Percentiles rank a stretch among this genome's conserved stretches.
Evolutionary conservation across 305 asterid species (phyloP).

Genomic region (Fraxinus nigra): DNA sequence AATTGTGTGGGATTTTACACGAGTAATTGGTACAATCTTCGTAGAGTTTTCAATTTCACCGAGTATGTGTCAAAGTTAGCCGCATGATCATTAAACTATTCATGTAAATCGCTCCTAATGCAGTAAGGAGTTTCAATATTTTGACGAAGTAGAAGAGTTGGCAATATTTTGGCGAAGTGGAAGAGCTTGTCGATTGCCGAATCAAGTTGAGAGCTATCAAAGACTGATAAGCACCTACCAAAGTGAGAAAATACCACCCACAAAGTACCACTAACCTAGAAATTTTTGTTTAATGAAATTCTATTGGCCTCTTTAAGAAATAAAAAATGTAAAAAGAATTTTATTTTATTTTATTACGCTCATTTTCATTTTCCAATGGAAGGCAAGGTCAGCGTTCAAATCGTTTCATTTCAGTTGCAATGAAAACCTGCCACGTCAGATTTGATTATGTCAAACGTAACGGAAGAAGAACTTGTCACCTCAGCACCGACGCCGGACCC

Average conservation of each 20-base stretch:
- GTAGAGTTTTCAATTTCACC: background rate
- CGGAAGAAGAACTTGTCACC: conserved; percentile 30
- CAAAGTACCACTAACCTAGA: background rate
- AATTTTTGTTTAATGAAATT: background rate
- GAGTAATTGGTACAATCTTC: background rate
- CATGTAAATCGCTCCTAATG: no score
- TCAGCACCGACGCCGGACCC: conserved; percentile 7
- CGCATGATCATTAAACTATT: no score
- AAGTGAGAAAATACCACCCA: background rate
- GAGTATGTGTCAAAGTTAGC: background rate
- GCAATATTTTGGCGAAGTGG: no score
- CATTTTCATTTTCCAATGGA: background rate
- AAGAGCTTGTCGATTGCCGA: no score
- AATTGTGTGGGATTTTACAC: background rate
- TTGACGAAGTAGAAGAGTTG: no score
- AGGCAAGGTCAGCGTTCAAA: conserved; percentile 31
- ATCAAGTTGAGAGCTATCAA: no score
- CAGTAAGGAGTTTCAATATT: no score
- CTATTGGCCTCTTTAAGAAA: background rate
- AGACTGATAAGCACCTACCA: no score
- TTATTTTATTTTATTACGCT: background rate
- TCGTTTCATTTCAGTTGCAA: conserved; percentile 13
- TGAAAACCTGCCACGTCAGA: background rate
- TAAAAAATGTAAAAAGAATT: background rate
- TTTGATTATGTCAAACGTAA: conserved; percentile 17